Base-by-base conservation (phyloP, 1,284 basidiomycete genomes). In the Boletellus deceptivus region DNA sequence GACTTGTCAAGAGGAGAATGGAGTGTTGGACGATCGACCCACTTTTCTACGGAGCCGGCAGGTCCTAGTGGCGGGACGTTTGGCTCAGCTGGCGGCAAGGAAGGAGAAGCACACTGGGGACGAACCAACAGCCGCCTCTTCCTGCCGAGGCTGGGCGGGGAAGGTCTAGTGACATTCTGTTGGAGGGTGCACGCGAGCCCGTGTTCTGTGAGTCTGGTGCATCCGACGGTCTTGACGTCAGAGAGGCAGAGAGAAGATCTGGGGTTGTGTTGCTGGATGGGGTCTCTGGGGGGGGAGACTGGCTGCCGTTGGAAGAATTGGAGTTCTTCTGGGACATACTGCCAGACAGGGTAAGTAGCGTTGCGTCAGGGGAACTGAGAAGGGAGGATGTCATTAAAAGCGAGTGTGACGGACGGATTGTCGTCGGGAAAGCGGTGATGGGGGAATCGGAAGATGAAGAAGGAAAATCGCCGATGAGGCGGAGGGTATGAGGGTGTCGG, bases 31-130 rank as follows among this genome's bases (percentile, higher is more conserved):
- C 2, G 13, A 18, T 40, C 25, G 51, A 55, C 69, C 57, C 60
- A 88, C 88, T 75, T 91, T 90, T 72, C 87, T 75, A 57, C 89
- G 80, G 37, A 91, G 70, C 33, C 88, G 82, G 70, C 87, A 90
- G 49, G 88, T 90, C 88, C 88, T 90, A 59, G 43, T 41, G 27
- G 50, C 29, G 50, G 33, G 49, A 52, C 18, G 41, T 48, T 47
- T 34, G 46, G 62, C 7, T 29, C 33, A 69, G 53, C 38, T 22
- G 46, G 45, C 35, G 42, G 36, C 22, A 14, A 27, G 25, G 31
- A 35, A 1, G 25, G 35, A 45, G 11, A 14, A 50, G 24, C 7
- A 31, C 25, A 29, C 5, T 33, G 24, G 18, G 8, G 7, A 73
- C 86, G 62, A 65, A 88, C 86, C 86, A 88, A 70, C 86, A 89